Base-by-base conservation (phyloP, 345 rosid species). In the Hibiscus mutabilis region DNA sequence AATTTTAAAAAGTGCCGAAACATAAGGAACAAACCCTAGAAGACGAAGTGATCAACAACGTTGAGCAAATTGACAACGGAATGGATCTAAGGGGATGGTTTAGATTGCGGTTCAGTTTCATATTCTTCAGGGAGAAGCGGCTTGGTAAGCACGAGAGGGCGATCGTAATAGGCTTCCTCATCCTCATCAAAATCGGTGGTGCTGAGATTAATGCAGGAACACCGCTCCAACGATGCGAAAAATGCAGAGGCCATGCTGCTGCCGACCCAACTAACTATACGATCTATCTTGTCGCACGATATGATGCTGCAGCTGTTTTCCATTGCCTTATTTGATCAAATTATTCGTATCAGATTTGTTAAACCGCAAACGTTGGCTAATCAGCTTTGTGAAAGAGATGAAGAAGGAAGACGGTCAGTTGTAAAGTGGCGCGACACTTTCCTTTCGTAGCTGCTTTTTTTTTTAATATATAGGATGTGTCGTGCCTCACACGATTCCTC, bases 141-240 rank as follows among this genome's bases (percentile, higher is more conserved):
- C 52, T 77, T 77, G 77, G 86, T 52, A 69, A 82, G 68, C 79
- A 85, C 73, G 71, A 86, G 86, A 44, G 91, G 91, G 56, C 80
- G 79, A 49, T 84, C 86, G 1, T 37, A 37, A 61, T 71, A 78
- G 55, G 87, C 85, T 69, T 85, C 89, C 2, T 83, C 88, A 15
- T 85, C 93, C 25, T 85, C 88, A 40, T 85, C 89, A 35, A 62
- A 71, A 37, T 88, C 93, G 72, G 73, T 71, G 82, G 91, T 85
- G 77, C 78, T 79, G 73, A 88, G 87, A 68, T 86, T 86, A 84
- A 88, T 86, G 82, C 89, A 88, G 61, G 91, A 86, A 75, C 91
- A 86, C 7, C 93, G 81, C 73, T 88, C 93, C 24, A 88, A 73
- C 13, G 93, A 88, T 1, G 86, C 83, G 76, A 88, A 88, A 85